A percentile compares a stretch with the other conserved stretches of the same genome.
phyloP scores from a whole-genome alignment of 495 filamentous ascomycete species.

The Talaromyces liani region DNA sequence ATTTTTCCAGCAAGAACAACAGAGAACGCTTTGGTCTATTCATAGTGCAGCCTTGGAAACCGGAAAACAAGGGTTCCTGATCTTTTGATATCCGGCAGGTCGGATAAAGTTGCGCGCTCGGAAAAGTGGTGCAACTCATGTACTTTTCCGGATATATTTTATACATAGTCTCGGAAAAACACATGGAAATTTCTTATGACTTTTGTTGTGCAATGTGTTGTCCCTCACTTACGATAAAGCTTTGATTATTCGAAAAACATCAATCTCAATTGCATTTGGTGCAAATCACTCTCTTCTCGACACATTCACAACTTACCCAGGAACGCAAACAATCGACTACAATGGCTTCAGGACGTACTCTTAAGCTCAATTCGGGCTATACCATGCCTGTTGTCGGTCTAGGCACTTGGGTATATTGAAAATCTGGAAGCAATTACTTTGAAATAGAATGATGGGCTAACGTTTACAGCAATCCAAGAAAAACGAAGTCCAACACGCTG shows the following conservation, averaged over 20 bases:
- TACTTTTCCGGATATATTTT: not conserved
- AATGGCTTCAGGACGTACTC: not conserved
- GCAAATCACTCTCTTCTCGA: not conserved
- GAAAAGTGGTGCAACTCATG: not conserved
- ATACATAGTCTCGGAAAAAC: not conserved
- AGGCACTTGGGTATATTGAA: not conserved
- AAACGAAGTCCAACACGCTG: not conserved
- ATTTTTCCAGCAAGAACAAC: not conserved
- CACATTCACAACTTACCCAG: not conserved
- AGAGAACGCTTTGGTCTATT: not conserved
- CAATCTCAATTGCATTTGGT: not conserved
- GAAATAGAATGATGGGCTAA: not conserved
- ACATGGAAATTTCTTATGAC: not conserved
- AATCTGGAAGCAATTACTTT: too few relatives aligned
- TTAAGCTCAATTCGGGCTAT: not conserved
- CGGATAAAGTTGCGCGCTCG: not conserved
- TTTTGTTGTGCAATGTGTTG: not conserved
- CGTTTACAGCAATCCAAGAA: not conserved
- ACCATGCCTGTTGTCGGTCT: not conserved
- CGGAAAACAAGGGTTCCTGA: not conserved
- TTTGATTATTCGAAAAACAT: not conserved
- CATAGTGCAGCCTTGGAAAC: not conserved
- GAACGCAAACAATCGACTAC: not conserved
- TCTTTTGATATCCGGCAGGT: not conserved
- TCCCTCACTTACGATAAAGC: not conserved